Percentiles rank a stretch among this genome's conserved stretches.
Evolutionary conservation across 75 land plant species (phyloP).

Genomic region (Selaginella tamariscina): DNA sequence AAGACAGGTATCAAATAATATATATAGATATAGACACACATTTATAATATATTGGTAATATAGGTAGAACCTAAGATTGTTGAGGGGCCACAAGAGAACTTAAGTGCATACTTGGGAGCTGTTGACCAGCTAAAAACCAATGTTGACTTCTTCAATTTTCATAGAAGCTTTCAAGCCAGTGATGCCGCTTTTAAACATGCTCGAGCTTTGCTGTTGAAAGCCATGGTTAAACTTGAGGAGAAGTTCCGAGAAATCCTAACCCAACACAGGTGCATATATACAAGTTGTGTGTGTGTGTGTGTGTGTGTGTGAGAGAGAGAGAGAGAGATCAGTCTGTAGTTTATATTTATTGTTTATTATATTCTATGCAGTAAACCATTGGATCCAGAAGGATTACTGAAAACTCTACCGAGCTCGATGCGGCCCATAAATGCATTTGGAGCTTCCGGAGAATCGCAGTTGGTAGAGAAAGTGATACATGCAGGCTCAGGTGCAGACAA

Average conservation of each 20-base stretch:
- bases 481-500: conserved; percentile 9
- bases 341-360: conserved; percentile 14
- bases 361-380: conserved; percentile 53
- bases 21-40: too few relatives aligned
- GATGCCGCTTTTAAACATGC: background rate
- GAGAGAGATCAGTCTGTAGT: too few relatives aligned
- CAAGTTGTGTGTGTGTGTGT: too few relatives aligned
- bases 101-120: background rate
- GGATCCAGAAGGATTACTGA: conserved; percentile 67
- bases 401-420: conserved; percentile 47
- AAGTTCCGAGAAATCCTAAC: background rate
- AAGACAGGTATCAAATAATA: background rate
- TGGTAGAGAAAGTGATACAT: conserved; percentile 33
- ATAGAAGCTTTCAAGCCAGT: background rate
- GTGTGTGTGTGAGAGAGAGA: too few relatives aligned
- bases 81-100: background rate
- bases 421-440: conserved; percentile 34
- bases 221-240: background rate
- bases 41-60: too few relatives aligned
- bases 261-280: background rate
- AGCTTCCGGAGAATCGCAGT: conserved; percentile 21
- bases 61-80: background rate
- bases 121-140: background rate
- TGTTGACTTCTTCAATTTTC: background rate
- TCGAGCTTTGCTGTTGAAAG: background rate